These are phyloP conservation scores for Porogramme epimiltina DNA, from an alignment of 1,284 basidiomycete genomes.

Conservation along the genomic window DNA sequence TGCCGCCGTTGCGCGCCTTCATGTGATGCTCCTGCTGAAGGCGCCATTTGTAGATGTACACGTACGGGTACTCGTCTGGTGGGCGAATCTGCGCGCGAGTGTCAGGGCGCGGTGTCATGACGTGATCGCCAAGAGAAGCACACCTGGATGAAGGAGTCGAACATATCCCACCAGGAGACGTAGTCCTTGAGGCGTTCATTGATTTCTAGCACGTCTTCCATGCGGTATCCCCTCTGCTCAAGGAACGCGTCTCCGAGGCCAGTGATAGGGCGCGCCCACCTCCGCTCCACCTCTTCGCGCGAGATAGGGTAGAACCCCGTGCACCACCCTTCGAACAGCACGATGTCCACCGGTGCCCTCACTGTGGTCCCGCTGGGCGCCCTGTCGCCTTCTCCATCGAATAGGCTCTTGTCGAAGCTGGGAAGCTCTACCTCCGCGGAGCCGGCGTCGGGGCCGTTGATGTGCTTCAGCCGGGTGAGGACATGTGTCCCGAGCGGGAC, in stretches of 20 bases:
- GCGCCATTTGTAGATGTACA: slow-evolving; percentile 77
- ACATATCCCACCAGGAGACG: slow-evolving; percentile 62
- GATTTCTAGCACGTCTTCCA: slow-evolving; percentile 57
- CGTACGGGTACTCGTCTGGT: slow-evolving; percentile 48
- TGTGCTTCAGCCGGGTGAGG: slow-evolving; percentile 51
- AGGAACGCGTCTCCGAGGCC: slow-evolving; percentile 44
- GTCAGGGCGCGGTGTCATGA: no score
- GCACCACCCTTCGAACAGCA: slow-evolving; percentile 88
- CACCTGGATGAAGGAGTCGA: slow-evolving; percentile 76
- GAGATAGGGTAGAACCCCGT: slow-evolving; percentile 71
- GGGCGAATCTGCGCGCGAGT: slow-evolving; percentile 47
- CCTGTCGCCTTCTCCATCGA: slow-evolving; percentile 83
- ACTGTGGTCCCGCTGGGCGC: slow-evolving; percentile 44
- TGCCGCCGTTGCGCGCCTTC: slow-evolving; percentile 81
- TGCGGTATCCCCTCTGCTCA: slow-evolving; percentile 36
- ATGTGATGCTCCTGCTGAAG: slow-evolving; percentile 86
- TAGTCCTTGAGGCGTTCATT: slow-evolving; percentile 66
- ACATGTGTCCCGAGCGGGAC: slow-evolving; percentile 59
- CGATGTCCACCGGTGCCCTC: slow-evolving; percentile 70
- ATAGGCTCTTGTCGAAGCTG: slow-evolving; percentile 85
- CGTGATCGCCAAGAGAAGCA: slow-evolving; percentile 13
- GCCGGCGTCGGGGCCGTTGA: slow-evolving; percentile 35
- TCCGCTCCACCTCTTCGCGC: slow-evolving; percentile 43
- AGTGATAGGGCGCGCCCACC: slow-evolving; percentile 36
- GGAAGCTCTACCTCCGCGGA: slow-evolving; percentile 62